Evolutionary conservation across 345 rosid species (phyloP).

Genomic region (Aquilaria malaccensis): DNA sequence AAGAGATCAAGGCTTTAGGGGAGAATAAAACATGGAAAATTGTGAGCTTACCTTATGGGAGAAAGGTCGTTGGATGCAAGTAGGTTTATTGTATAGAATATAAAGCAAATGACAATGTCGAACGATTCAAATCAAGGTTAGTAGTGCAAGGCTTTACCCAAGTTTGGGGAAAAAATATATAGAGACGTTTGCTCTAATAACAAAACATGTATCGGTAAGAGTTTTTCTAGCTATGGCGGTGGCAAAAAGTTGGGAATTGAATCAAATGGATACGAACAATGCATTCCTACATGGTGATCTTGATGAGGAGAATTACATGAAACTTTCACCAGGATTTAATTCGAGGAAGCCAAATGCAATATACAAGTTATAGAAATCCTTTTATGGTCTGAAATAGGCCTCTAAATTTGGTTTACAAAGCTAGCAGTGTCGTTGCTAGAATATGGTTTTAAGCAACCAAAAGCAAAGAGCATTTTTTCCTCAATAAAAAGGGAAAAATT

Average conservation of each 20-base stretch:
- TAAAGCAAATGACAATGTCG: neutral
- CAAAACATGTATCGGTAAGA: too few species aligned
- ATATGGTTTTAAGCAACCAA: too few species aligned
- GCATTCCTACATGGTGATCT: neutral
- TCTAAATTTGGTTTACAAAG: too few species aligned
- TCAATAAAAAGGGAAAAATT: too few species aligned
- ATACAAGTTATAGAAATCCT: neutral
- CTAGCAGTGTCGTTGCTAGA: too few species aligned
- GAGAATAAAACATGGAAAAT: neutral
- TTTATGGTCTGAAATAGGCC: neutral
- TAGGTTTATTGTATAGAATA: neutral
- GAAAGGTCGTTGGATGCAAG: neutral
- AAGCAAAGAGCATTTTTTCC: too few species aligned
- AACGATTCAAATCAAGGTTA: neutral
- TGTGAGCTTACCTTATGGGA: neutral
- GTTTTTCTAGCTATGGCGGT: neutral
- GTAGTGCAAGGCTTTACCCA: neutral
- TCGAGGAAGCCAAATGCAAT: neutral
- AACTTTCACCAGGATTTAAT: neutral
- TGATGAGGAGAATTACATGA: neutral
- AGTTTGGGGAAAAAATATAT: too few species aligned
- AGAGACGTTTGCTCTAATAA: neutral
- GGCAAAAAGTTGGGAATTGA: neutral
- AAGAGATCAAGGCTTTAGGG: neutral
- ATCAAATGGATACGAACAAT: neutral